phyloP scores from a whole-genome alignment of 495 filamentous ascomycete species.

The Peziza echinospora region DNA sequence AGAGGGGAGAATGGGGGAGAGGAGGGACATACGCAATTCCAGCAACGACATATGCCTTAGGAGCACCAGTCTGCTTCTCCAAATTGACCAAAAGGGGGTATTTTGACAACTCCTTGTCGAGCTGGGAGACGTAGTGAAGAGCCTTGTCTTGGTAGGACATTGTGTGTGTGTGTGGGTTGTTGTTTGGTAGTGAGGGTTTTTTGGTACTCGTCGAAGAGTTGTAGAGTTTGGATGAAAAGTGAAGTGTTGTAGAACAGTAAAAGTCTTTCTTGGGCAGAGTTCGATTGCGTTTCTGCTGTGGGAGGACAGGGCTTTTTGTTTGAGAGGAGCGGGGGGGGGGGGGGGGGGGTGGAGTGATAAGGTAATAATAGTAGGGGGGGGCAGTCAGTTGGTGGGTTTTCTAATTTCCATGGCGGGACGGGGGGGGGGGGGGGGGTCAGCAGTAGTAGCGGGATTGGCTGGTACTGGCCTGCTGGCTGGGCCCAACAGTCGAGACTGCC shows the following conservation, averaged over 20 bases:
- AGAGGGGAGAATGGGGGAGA: too few species aligned
- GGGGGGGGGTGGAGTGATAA: too few species aligned
- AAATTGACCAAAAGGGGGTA: constrained; percentile 89
- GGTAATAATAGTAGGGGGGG: too few species aligned
- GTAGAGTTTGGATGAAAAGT: not conserved
- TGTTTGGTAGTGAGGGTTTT: not conserved
- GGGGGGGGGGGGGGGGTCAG: too few species aligned
- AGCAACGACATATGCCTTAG: constrained; percentile 89
- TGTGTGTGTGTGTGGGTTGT: constrained; percentile 1
- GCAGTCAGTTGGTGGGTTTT: too few species aligned
- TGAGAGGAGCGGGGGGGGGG: not conserved
- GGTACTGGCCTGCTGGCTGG: too few species aligned
- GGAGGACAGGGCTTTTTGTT: not conserved
- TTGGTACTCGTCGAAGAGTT: not conserved
- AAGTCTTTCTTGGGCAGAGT: not conserved
- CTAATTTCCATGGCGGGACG: too few species aligned
- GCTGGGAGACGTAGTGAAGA: constrained; percentile 28
- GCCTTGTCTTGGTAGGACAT: constrained; percentile 83
- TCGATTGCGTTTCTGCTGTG: too few species aligned
- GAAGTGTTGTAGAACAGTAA: not conserved
- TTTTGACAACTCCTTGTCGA: constrained; percentile 55
- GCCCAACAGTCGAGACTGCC: too few species aligned
- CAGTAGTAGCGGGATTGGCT: too few species aligned
- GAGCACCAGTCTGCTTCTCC: constrained; percentile 82
- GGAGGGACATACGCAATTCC: constrained; percentile 32